phyloP scores from a whole-genome alignment of 1,139 yeast genomes.

The Debaryomycetaceae sp. region DNA sequence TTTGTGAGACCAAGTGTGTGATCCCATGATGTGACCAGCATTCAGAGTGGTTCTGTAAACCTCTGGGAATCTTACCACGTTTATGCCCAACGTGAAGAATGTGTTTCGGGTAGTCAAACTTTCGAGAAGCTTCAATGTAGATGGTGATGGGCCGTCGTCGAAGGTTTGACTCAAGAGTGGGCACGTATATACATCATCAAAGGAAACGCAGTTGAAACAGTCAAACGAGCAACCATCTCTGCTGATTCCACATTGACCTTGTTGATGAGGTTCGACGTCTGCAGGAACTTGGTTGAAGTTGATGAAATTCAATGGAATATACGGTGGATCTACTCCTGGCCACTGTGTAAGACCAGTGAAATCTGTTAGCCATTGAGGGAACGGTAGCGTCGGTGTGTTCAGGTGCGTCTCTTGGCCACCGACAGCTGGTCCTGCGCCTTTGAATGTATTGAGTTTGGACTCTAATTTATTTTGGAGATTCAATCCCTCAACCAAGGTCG shows the following conservation, averaged over 20 bases:
- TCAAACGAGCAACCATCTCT: constrained; percentile 70
- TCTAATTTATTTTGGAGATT: neutral
- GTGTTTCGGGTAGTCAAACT: constrained; percentile 56
- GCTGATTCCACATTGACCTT: constrained; percentile 55
- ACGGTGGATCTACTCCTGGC: constrained; percentile 89
- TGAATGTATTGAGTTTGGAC: neutral
- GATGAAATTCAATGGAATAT: constrained; percentile 73
- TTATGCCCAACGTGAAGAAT: constrained; percentile 81
- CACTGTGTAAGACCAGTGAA: constrained; percentile 71
- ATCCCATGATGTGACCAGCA: constrained; percentile 75
- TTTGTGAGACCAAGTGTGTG: constrained; percentile 93
- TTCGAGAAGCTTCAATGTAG: constrained; percentile 58
- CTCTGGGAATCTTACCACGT: constrained; percentile 73
- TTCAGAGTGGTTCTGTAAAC: constrained; percentile 55
- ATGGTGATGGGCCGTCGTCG: constrained; percentile 90
- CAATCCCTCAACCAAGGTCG: neutral
- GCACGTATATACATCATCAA: constrained; percentile 76
- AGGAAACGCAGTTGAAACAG: constrained; percentile 74
- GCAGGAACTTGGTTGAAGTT: constrained; percentile 50
- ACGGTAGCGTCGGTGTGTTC: constrained; percentile 31
- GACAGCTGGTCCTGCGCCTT: neutral
- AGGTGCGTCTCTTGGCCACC: constrained; percentile 3
- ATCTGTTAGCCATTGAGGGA: constrained; percentile 76
- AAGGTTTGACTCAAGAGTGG: constrained; percentile 77
- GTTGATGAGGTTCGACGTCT: constrained; percentile 45